Evolutionary conservation across 345 rosid genomes (phyloP), one percentile per base, ranked within the genome.

Genomic region (Trapa incisa): DNA sequence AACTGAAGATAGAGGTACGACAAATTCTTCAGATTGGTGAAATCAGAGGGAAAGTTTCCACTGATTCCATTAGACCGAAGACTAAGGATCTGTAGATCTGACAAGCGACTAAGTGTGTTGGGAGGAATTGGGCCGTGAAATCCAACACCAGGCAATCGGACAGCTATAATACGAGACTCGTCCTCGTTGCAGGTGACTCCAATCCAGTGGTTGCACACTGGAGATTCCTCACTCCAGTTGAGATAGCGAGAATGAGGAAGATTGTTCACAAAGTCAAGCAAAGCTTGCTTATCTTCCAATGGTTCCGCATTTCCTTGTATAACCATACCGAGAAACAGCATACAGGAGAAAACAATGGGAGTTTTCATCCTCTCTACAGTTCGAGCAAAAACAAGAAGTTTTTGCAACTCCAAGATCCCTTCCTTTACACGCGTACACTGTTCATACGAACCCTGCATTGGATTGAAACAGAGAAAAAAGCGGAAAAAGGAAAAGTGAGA

Each of bases 111-210:
- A 11, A 94, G 81, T 37, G 97, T 87, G 63, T 85, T 72, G 47
- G 91, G 79, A 1, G 96, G 91, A 76, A 94, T 79, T 4, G 78
- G 84, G 35, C 96, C 95, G 43, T 75, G 73, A 61, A 94, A 86
- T 53, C 96, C 96, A 68, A 85, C 76, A 2, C 85, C 99, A 15
- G 99, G 99, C 69, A 94, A 80, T 74, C 99, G 78, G 67, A 94
- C 74, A 32, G 96, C 70, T 39, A 80, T 71, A 7, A 94, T 72
- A 6, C 82, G 87, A 47, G 88, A 75, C 71, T 67, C 75, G 73
- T 83, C 82, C 65, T 36, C 17, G 57, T 72, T 85, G 75, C 99
- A 94, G 72, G 83, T 77, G 66, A 94, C 81, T 68, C 99, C 97
- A 37, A 72, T 81, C 99, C 99, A 93, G 68, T 66, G 62, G 38